Percentiles rank a stretch among this genome's conserved stretches.
These are phyloP conservation scores for Amanita thiersii DNA, from an alignment of 768 basidiomycete genomes.

Conservation along the genomic window DNA sequence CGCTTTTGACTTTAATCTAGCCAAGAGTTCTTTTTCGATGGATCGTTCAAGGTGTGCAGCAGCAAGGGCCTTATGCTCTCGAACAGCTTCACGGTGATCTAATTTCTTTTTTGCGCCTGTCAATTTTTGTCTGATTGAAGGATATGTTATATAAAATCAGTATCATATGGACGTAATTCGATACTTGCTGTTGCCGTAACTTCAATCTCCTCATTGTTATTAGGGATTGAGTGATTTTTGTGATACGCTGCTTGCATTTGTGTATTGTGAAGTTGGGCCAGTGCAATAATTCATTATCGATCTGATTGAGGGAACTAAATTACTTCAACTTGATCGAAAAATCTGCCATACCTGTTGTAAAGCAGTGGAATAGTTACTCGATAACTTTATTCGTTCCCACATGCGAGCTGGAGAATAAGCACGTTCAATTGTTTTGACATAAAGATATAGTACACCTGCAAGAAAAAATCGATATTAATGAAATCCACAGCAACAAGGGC, in stretches of 20 bases:
- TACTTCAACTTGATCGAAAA: background rate
- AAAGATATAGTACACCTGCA: constrained; percentile 80
- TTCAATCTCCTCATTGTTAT: constrained; percentile 95
- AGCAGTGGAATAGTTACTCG: constrained; percentile 91
- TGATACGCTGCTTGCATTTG: constrained; percentile 98
- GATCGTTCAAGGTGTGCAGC: constrained; percentile 93
- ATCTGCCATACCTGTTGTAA: constrained; percentile 71
- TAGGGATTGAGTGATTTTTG: constrained; percentile 98
- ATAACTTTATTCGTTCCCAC: constrained; percentile 95
- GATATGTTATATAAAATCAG: background rate
- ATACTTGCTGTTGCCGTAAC: constrained; percentile 72
- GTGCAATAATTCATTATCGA: constrained; percentile 91
- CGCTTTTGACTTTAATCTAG: constrained; percentile 91
- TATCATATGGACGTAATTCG: background rate
- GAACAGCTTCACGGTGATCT: constrained; percentile 83
- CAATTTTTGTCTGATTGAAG: constrained; percentile 66
- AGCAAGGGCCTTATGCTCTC: constrained; percentile 93
- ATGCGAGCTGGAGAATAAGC: constrained; percentile 94
- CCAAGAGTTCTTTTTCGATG: constrained; percentile 93
- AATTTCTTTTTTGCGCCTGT: constrained; percentile 96
- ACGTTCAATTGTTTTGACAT: constrained; percentile 95
- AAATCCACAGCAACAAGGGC: constrained; percentile 1
- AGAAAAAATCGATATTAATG: background rate
- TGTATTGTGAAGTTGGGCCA: constrained; percentile 98
- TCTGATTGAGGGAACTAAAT: constrained; percentile 36